Evolutionary conservation across 2,329 filamentous ascomycete genomes (phyloP).

Genomic region (Thelonectria olida): DNA sequence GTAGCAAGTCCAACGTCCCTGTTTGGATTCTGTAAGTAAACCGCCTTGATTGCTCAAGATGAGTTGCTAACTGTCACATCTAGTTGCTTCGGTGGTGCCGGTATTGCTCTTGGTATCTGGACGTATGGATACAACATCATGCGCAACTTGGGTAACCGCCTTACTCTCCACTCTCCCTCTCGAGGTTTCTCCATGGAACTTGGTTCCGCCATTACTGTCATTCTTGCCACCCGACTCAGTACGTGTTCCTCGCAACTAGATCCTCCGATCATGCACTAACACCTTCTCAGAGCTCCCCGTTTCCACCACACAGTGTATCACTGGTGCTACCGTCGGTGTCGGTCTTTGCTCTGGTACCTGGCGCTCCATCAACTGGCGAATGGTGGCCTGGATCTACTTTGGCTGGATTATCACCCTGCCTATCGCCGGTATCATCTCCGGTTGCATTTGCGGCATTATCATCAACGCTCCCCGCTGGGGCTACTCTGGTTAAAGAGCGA

Average conservation of each 20-base stretch:
- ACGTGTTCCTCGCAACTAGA: conserved; percentile 26
- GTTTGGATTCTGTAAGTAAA: conserved; percentile 63
- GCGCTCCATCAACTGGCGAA: conserved; percentile 70
- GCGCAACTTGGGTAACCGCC: conserved; percentile 68
- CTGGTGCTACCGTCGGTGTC: conserved; percentile 69
- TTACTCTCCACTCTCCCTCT: conserved; percentile 68
- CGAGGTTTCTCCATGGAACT: conserved; percentile 70
- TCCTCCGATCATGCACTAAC: conserved; percentile 4
- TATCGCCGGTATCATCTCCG: conserved; percentile 64
- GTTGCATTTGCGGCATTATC: conserved; percentile 69
- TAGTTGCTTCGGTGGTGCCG: conserved; percentile 58
- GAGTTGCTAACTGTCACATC: not conserved
- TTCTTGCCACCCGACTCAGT: conserved; percentile 69
- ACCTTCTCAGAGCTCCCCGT: conserved; percentile 60
- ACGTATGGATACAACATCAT: conserved; percentile 75
- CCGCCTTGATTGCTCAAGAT: fast-evolving
- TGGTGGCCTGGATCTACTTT: conserved; percentile 67
- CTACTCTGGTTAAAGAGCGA: conserved; percentile 22
- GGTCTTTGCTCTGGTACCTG: conserved; percentile 68
- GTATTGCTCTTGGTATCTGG: conserved; percentile 66
- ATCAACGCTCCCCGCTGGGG: conserved; percentile 67
- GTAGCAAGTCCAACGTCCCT: conserved; percentile 60
- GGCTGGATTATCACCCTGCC: conserved; percentile 72
- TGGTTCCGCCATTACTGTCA: conserved; percentile 67
- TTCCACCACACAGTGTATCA: conserved; percentile 73